Evolutionary conservation across 73 alveolate species (phyloP).

Genomic region (Uronychia binucleata): DNA sequence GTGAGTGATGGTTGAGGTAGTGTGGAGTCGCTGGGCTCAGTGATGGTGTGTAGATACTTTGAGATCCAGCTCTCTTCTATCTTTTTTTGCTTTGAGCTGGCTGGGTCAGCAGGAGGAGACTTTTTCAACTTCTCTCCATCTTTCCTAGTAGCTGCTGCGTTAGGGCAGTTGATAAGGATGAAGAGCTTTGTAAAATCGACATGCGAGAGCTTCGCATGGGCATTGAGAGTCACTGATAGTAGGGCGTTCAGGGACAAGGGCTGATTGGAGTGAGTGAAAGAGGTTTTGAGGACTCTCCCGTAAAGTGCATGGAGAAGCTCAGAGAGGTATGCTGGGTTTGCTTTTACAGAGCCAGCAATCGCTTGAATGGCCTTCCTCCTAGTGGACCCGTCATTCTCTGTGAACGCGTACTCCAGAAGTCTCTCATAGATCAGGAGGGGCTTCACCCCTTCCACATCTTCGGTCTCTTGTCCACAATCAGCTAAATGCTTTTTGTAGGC

Average conservation of each 20-base stretch:
- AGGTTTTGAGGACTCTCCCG: background rate
- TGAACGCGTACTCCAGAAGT: background rate
- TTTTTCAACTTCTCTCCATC: background rate
- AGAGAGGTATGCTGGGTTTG: background rate
- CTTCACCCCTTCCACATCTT: background rate
- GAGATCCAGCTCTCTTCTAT: background rate
- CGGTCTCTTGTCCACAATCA: background rate
- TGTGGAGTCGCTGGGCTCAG: background rate
- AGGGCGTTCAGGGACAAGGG: background rate
- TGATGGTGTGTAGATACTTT: background rate
- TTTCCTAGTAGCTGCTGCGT: background rate
- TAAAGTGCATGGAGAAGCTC: background rate
- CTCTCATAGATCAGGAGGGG: background rate
- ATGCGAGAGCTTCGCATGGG: background rate
- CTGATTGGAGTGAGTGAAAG: background rate
- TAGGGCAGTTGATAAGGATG: background rate
- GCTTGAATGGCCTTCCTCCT: background rate
- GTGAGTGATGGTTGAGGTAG: too few species aligned
- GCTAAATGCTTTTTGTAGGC: background rate
- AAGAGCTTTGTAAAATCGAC: background rate
- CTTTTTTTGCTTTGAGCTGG: background rate
- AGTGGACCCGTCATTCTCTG: background rate
- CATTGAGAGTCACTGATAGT: background rate
- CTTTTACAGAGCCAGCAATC: background rate
- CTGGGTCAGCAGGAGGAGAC: background rate